Evolutionary conservation across 768 basidiomycete species (phyloP).

Genomic region (Tephrocybe sp.): DNA sequence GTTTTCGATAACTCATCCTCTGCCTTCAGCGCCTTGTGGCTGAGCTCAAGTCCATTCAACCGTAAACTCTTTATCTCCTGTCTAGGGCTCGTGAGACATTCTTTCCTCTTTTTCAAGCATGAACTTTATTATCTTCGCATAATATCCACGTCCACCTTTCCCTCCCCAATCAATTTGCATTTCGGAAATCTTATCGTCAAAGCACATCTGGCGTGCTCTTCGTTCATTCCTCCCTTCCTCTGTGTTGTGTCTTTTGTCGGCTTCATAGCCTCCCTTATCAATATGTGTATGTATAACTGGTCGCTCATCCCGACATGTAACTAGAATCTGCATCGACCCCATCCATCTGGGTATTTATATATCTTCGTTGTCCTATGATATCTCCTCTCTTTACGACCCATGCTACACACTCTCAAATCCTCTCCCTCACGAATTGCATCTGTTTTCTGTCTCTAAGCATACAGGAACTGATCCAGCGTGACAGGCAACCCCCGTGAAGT

Average conservation of each 20-base stretch:
- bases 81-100: background rate
- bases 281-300: conserved; percentile 15
- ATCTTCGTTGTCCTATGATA: conserved; percentile 9
- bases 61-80: conserved; percentile 3
- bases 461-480: background rate
- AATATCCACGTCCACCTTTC: conserved; percentile 8
- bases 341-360: conserved; percentile 8
- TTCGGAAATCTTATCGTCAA: conserved; percentile 8
- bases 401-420: conserved; percentile 5
- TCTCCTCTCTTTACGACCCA: conserved; percentile 6
- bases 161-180: conserved; percentile 6
- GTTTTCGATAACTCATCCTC: background rate
- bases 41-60: conserved; percentile 55
- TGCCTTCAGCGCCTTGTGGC: conserved; percentile 56
- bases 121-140: conserved; percentile 9
- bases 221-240: conserved; percentile 3
- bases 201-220: conserved; percentile 4
- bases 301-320: conserved; percentile 14
- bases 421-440: background rate
- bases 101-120: conserved; percentile 11
- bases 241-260: conserved; percentile 6
- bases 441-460: background rate
- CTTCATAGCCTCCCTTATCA: conserved; percentile 6
- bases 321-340: conserved; percentile 15
- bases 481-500: background rate